These are phyloP conservation scores for Metarhizium robertsii DNA, from an alignment of 2,329 filamentous ascomycete species.

Conservation along the genomic window DNA sequence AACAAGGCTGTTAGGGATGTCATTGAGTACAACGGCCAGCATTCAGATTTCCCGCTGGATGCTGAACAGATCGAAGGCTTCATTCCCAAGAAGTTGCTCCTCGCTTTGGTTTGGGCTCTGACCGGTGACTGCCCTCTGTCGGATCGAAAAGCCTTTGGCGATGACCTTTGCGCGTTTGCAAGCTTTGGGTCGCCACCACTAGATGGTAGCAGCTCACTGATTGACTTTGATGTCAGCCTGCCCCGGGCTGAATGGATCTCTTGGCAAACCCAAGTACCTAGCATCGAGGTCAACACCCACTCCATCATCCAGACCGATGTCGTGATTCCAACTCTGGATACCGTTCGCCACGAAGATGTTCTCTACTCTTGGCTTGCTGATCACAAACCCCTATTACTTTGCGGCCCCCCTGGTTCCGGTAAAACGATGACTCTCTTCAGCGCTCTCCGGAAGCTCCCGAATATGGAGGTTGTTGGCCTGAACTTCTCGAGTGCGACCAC, in stretches of 20 bases:
- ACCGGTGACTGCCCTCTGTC: conserved; percentile 86
- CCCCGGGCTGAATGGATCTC: conserved; percentile 82
- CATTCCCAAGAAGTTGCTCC: conserved; percentile 84
- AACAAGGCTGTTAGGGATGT: conserved; percentile 90
- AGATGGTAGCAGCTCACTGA: conserved; percentile 72
- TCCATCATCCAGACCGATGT: conserved; percentile 97
- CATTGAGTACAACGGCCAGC: conserved; percentile 91
- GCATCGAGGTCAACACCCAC: conserved; percentile 95
- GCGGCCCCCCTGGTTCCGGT: conserved; percentile 93
- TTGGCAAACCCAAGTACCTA: conserved; percentile 93
- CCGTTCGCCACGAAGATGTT: conserved; percentile 96
- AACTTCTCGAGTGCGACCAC: conserved; percentile 99
- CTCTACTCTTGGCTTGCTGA: conserved; percentile 98
- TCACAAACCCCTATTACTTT: conserved; percentile 93
- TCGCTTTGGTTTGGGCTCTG: conserved; percentile 90
- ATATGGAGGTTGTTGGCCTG: conserved; percentile 98
- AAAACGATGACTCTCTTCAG: conserved; percentile 99
- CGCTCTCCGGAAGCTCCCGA: conserved; percentile 88
- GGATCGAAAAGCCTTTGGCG: conserved; percentile 84
- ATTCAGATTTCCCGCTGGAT: conserved; percentile 88
- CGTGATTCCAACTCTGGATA: conserved; percentile 95
- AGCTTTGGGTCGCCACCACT: conserved; percentile 78
- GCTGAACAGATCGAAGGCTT: conserved; percentile 83
- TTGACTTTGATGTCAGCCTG: conserved; percentile 87
- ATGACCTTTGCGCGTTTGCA: conserved; percentile 71